A percentile compares a stretch with the other conserved stretches of the same genome.
Evolutionary conservation across 257 asterid species (phyloP).

Genomic region (Catharanthus roseus): DNA sequence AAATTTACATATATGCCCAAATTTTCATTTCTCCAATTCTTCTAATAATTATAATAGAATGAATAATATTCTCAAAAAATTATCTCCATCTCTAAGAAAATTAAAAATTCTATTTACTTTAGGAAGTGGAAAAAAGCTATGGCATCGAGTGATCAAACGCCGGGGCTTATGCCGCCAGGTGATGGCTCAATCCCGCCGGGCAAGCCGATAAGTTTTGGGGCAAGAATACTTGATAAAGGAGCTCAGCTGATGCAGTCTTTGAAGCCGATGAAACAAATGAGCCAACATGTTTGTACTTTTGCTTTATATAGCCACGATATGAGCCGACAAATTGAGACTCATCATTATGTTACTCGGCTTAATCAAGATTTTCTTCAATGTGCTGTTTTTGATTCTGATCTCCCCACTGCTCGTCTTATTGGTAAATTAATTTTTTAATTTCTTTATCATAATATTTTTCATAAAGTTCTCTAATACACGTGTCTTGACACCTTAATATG

Average conservation of each 20-base stretch:
- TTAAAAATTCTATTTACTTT: background rate
- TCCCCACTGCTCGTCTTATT: constrained; percentile 59
- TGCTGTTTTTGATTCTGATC: constrained; percentile 83
- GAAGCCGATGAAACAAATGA: constrained; percentile 62
- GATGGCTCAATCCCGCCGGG: constrained; percentile 75
- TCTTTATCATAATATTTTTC: too few species aligned
- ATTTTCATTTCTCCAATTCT: too few species aligned
- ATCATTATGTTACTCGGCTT: constrained; percentile 50
- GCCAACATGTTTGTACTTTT: constrained; percentile 75
- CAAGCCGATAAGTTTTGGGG: constrained; percentile 44
- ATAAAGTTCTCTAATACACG: too few species aligned
- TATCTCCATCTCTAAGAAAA: background rate
- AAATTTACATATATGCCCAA: too few species aligned
- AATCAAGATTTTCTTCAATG: constrained; percentile 76
- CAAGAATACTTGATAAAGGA: constrained; percentile 51
- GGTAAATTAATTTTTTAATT: constrained; percentile 29
- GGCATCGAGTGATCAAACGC: constrained; percentile 55
- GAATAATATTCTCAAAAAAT: background rate
- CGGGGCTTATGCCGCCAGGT: constrained; percentile 48
- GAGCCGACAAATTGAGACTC: constrained; percentile 76
- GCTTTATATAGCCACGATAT: constrained; percentile 79
- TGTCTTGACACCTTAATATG: too few species aligned
- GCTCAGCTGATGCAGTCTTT: constrained; percentile 63
- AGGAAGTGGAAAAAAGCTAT: constrained; percentile 6
- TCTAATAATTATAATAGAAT: too few species aligned